These are phyloP conservation scores for Mycena capillaripes DNA, from an alignment of 768 basidiomycete species.

Conservation along the genomic window DNA sequence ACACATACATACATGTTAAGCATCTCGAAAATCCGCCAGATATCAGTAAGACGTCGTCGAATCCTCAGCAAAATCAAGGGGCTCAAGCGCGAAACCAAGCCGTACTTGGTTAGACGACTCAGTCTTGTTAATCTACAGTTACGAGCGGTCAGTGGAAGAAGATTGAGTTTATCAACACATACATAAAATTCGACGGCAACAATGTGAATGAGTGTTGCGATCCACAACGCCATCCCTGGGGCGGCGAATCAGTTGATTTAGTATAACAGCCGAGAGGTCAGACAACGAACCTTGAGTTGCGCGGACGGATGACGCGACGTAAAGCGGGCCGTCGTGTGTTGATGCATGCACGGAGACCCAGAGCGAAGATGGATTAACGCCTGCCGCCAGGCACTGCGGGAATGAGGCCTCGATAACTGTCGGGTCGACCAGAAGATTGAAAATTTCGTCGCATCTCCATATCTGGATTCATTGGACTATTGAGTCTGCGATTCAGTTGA, in stretches of 20 bases:
- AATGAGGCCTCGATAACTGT: slow-evolving; percentile 16
- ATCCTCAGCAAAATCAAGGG: slow-evolving; percentile 26
- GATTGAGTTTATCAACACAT: slow-evolving; percentile 19
- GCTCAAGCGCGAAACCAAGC: slow-evolving; percentile 34
- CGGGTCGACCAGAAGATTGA: slow-evolving; percentile 33
- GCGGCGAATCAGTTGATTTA: not conserved
- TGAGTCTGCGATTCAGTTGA: not conserved
- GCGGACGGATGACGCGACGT: slow-evolving; percentile 37
- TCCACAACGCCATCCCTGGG: slow-evolving; percentile 44
- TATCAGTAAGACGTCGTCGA: slow-evolving; percentile 19
- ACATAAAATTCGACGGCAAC: slow-evolving; percentile 43
- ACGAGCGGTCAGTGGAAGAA: not conserved
- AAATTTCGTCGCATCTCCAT: slow-evolving; percentile 45
- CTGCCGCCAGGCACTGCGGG: slow-evolving; percentile 39
- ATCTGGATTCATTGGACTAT: slow-evolving; percentile 15
- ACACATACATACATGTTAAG: not conserved
- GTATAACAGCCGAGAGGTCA: not conserved
- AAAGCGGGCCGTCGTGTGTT: slow-evolving; percentile 27
- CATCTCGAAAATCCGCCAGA: slow-evolving; percentile 11
- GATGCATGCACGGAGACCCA: slow-evolving; percentile 42
- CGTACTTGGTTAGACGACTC: slow-evolving; percentile 29
- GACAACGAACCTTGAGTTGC: slow-evolving; percentile 35
- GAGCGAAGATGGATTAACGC: slow-evolving; percentile 27
- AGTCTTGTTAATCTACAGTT: slow-evolving; percentile 21
- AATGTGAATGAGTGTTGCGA: slow-evolving; percentile 41